Evolutionary conservation across 306 rosid species (phyloP).

Genomic region (Sindora glabra): DNA sequence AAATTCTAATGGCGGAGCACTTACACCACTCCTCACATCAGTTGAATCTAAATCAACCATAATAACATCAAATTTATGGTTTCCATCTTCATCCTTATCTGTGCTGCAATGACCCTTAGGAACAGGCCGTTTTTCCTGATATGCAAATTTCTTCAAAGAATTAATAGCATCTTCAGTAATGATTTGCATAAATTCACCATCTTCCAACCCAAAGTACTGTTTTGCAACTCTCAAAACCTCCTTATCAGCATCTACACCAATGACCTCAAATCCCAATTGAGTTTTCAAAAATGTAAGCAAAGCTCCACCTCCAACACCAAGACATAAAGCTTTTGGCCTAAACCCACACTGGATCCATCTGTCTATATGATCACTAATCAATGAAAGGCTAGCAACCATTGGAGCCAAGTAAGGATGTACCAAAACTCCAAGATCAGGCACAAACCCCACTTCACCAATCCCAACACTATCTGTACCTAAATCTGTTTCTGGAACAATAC

Average conservation of each 20-base stretch:
- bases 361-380: conserved; percentile 31
- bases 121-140: neutral
- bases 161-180: conserved; percentile 47
- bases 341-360: conserved; percentile 32
- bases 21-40: conserved; percentile 27
- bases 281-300: conserved; percentile 47
- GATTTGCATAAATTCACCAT: conserved; percentile 29
- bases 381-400: conserved; percentile 65
- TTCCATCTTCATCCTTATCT: no score
- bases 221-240: conserved; percentile 61
- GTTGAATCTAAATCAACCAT: conserved; percentile 81
- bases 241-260: conserved; percentile 55
- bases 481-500: conserved; percentile 30
- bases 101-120: no score
- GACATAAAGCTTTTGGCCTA: conserved; percentile 64
- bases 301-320: conserved; percentile 94
- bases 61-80: conserved; percentile 39
- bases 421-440: conserved; percentile 43
- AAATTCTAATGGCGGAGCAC: conserved; percentile 71
- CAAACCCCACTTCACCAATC: conserved; percentile 41
- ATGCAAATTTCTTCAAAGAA: conserved; percentile 29
- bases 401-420: conserved; percentile 82
- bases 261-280: conserved; percentile 59
- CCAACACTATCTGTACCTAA: conserved; percentile 5
- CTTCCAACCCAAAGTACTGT: conserved; percentile 57